Conservation (phyloP, 768 basidiomycete species). For the Russula earlei region DNA sequence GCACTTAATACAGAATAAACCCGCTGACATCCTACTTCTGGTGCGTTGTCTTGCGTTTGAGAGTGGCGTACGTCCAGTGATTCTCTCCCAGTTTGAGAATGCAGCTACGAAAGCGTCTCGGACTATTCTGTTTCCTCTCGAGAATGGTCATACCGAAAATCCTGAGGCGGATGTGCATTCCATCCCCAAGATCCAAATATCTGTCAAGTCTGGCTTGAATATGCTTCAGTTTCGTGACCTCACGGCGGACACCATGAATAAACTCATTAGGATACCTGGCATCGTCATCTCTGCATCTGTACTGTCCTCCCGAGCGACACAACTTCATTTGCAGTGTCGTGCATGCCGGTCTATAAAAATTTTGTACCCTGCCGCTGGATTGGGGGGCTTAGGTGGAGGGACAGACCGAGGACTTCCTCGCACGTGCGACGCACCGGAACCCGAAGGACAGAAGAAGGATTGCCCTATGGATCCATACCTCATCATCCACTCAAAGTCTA, state of each 20-base stretch:
- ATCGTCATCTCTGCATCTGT: slow-evolving; percentile 97
- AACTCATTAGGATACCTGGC: slow-evolving; percentile 91
- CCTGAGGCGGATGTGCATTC: slow-evolving; percentile 32
- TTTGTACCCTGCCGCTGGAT: slow-evolving; percentile 64
- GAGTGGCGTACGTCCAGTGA: neutral
- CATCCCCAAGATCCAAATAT: slow-evolving; percentile 76
- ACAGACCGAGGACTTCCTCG: slow-evolving; percentile 80
- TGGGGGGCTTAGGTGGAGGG: slow-evolving; percentile 84
- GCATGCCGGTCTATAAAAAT: slow-evolving; percentile 75
- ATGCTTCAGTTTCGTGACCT: slow-evolving; percentile 91
- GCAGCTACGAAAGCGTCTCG: slow-evolving; percentile 82
- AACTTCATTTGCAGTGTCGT: slow-evolving; percentile 87
- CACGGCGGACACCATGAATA: slow-evolving; percentile 89
- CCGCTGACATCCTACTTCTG: slow-evolving; percentile 80
- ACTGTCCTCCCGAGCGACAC: slow-evolving; percentile 86
- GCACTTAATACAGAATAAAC: slow-evolving; percentile 80
- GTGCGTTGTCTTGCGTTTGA: slow-evolving; percentile 35
- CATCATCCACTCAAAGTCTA: slow-evolving; percentile 88
- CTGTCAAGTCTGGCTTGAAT: slow-evolving; percentile 82
- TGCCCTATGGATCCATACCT: slow-evolving; percentile 95
- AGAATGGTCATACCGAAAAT: slow-evolving; percentile 38
- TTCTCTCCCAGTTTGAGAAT: slow-evolving; percentile 66
- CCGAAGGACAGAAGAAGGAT: slow-evolving; percentile 83
- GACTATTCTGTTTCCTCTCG: slow-evolving; percentile 72
- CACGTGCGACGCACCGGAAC: slow-evolving; percentile 70